phyloP scores from a whole-genome alignment of 305 asterid species.

The Rubia tinctorum region DNA sequence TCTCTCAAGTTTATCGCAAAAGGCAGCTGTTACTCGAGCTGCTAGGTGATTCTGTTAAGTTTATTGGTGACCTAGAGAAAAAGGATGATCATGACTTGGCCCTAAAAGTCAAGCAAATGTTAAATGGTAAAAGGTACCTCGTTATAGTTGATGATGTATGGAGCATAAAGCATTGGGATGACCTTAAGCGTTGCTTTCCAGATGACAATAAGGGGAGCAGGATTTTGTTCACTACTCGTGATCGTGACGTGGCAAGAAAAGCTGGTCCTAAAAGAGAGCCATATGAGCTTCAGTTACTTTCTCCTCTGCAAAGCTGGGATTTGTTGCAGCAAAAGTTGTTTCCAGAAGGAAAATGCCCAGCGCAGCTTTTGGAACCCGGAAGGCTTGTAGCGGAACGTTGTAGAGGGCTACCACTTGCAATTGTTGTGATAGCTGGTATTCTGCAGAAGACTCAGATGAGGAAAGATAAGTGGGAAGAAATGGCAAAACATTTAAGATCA shows the following conservation, averaged over 20 bases:
- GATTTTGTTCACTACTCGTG: background rate
- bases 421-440: slow-evolving; percentile 23
- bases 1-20: background rate
- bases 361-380: background rate
- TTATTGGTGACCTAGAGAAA: background rate
- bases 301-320: slow-evolving; percentile 15
- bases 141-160: slow-evolving; percentile 16
- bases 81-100: background rate
- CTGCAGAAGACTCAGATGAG: background rate
- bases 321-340: slow-evolving; percentile 13
- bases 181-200: background rate
- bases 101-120: background rate
- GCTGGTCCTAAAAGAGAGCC: background rate
- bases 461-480: slow-evolving; percentile 18
- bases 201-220: slow-evolving; percentile 6
- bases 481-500: slow-evolving; percentile 11
- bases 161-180: background rate
- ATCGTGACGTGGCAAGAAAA: background rate
- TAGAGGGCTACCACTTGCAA: slow-evolving; percentile 21
- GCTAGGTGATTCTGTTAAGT: background rate
- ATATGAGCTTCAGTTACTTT: background rate
- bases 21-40: slow-evolving; percentile 1
- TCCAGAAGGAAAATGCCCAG: slow-evolving; percentile 3
- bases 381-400: slow-evolving; percentile 13
- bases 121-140: background rate